These are phyloP conservation scores for Ceratobasidium sp. DNA, from an alignment of 1,284 basidiomycete genomes.

Conservation along the genomic window DNA sequence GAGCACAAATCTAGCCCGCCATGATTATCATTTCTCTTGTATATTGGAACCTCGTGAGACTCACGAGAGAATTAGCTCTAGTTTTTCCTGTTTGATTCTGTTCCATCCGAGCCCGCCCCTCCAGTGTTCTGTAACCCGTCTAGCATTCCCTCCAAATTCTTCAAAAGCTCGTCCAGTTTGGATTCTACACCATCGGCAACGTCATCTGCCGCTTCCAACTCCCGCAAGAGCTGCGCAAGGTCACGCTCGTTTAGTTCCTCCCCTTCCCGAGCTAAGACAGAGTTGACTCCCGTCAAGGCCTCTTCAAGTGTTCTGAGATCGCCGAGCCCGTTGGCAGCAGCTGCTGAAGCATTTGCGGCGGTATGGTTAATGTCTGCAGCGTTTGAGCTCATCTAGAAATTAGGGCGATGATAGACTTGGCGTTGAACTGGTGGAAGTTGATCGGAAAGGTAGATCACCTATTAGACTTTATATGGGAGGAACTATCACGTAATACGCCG, in stretches of 20 bases:
- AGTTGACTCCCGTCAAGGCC: slow-evolving; percentile 16
- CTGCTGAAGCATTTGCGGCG: not conserved
- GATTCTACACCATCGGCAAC: slow-evolving; percentile 59
- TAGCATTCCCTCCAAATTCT: slow-evolving; percentile 54
- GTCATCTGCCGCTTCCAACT: slow-evolving; percentile 57
- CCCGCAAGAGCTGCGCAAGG: slow-evolving; percentile 55
- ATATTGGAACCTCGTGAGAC: not conserved
- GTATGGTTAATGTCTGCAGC: not conserved
- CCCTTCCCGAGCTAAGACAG: slow-evolving; percentile 20
- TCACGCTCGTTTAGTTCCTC: slow-evolving; percentile 50
- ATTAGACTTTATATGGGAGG: slow-evolving; percentile 13
- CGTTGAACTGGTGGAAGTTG: not conserved
- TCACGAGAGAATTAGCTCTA: not conserved
- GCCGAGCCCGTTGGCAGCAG: not conserved
- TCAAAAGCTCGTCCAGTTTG: slow-evolving; percentile 56
- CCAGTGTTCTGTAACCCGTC: slow-evolving; percentile 50
- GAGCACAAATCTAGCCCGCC: not conserved
- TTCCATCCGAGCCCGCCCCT: not conserved
- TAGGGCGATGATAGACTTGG: not conserved
- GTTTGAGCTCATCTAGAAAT: slow-evolving; percentile 18
- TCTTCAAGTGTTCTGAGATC: slow-evolving; percentile 22
- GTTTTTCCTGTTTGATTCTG: too few species aligned
- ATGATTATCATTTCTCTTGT: not conserved
- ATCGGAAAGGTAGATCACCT: not conserved
- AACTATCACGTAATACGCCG: slow-evolving; percentile 3